Conservation (phyloP, 441 rosid genomes). For the Metrosideros polymorpha region DNA sequence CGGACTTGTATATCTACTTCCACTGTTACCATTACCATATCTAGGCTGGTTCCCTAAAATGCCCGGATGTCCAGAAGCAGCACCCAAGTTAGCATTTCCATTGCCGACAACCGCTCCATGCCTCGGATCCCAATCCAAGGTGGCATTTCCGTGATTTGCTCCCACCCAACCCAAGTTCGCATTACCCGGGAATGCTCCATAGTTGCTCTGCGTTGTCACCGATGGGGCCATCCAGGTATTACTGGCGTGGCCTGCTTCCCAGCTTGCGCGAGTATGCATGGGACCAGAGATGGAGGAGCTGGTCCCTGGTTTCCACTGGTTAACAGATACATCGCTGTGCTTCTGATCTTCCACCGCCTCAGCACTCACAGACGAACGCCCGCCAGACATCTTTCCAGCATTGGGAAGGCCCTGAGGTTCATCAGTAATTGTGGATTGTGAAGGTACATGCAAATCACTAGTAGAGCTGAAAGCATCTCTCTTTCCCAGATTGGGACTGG, state of each 20-base stretch:
- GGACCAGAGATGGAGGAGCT: slow-evolving; percentile 29
- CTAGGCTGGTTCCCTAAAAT: slow-evolving; percentile 39
- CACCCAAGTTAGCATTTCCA: slow-evolving; percentile 12
- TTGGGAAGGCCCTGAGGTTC: slow-evolving; percentile 16
- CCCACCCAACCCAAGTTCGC: slow-evolving; percentile 16
- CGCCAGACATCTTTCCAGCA: slow-evolving; percentile 31
- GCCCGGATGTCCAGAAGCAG: slow-evolving; percentile 17
- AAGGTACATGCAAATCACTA: slow-evolving; percentile 42
- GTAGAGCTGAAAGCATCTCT: slow-evolving; percentile 72
- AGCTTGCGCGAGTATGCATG: slow-evolving; percentile 23
- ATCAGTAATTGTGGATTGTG: slow-evolving; percentile 33
- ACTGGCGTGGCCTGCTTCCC: slow-evolving; percentile 25
- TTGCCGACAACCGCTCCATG: slow-evolving; percentile 3
- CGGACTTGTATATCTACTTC: slow-evolving; percentile 25
- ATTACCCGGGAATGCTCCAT: slow-evolving; percentile 27
- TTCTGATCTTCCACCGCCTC: slow-evolving; percentile 34
- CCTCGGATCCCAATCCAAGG: slow-evolving; percentile 7
- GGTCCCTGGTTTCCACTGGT: slow-evolving; percentile 37
- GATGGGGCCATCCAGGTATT: slow-evolving; percentile 23
- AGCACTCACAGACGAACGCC: slow-evolving; percentile 34
- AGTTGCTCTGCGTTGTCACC: slow-evolving; percentile 9
- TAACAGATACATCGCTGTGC: slow-evolving; percentile 34
- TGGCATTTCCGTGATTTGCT: slow-evolving; percentile 14
- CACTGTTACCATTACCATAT: slow-evolving; percentile 15
- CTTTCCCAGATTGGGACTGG: slow-evolving; percentile 51